Evolutionary conservation across 331 rosid species (phyloP).

Genomic region (Stylosanthes scabra): DNA sequence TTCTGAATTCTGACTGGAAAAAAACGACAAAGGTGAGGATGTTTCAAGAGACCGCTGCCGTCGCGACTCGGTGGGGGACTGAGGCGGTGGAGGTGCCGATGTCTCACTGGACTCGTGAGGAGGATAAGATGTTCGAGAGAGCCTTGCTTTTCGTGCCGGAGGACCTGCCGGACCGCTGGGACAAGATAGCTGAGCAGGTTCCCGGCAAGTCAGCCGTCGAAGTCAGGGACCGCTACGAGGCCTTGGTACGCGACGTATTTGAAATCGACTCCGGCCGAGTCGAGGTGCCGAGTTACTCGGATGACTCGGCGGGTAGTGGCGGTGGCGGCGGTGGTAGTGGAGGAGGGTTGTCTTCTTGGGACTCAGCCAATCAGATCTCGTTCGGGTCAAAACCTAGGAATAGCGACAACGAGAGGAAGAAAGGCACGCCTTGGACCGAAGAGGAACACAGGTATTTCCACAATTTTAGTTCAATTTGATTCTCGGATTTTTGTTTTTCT

Average conservation of each 20-base stretch:
- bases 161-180: slow-evolving; percentile 75
- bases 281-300: slow-evolving; percentile 69
- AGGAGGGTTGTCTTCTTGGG: slow-evolving; percentile 53
- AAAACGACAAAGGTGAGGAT: slow-evolving; percentile 36
- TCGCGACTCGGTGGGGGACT: slow-evolving; percentile 45
- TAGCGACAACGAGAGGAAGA: slow-evolving; percentile 77
- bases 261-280: slow-evolving; percentile 88
- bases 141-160: slow-evolving; percentile 69
- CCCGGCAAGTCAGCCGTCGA: slow-evolving; percentile 67
- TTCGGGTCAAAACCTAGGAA: slow-evolving; percentile 55
- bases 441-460: slow-evolving; percentile 76
- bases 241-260: slow-evolving; percentile 66
- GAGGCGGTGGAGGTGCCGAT: slow-evolving; percentile 48
- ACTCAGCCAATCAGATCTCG: slow-evolving; percentile 69
- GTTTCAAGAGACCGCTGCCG: slow-evolving; percentile 50
- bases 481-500: neutral
- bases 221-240: slow-evolving; percentile 66
- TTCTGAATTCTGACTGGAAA: slow-evolving; percentile 28
- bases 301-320: slow-evolving; percentile 43
- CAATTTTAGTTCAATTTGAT: neutral
- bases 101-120: slow-evolving; percentile 66
- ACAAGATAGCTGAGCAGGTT: slow-evolving; percentile 60
- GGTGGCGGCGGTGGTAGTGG: neutral
- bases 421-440: slow-evolving; percentile 90
- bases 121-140: slow-evolving; percentile 82